phyloP scores from a whole-genome alignment of 2,329 filamentous ascomycete species.

The Apiospora arundinis region DNA sequence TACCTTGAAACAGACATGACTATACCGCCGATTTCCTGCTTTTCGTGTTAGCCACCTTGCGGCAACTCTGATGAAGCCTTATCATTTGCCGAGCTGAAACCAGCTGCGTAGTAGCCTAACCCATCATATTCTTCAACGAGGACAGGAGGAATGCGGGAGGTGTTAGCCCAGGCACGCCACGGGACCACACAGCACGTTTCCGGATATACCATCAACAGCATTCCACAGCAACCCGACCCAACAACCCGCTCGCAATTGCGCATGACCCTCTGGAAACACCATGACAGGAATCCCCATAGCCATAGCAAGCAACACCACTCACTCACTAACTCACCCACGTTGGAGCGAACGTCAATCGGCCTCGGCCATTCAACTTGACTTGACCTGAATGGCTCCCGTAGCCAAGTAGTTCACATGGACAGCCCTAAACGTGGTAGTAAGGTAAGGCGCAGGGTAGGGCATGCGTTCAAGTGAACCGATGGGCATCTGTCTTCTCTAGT shows the following conservation, averaged over 20 bases:
- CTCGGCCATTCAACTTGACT: background rate
- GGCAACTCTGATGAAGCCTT: background rate
- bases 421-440: background rate
- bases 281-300: background rate
- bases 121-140: background rate
- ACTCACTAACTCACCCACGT: background rate
- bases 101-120: background rate
- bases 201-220: background rate
- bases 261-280: background rate
- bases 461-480: background rate
- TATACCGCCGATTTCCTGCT: background rate
- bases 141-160: background rate
- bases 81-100: background rate
- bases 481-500: background rate
- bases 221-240: slow-evolving; percentile 7
- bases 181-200: slow-evolving; percentile 9
- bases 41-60: too few relatives aligned
- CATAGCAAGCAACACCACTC: background rate
- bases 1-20: background rate
- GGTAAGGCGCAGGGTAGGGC: too few relatives aligned
- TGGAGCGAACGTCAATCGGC: background rate
- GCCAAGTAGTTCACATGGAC: background rate
- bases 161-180: slow-evolving; percentile 9
- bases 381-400: background rate
- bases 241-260: slow-evolving; percentile 13